A percentile compares a stretch with the other conserved stretches of the same genome.
Evolutionary conservation across 352 stramenopile species (phyloP).

Genomic region (Pythium rishiriense): DNA sequence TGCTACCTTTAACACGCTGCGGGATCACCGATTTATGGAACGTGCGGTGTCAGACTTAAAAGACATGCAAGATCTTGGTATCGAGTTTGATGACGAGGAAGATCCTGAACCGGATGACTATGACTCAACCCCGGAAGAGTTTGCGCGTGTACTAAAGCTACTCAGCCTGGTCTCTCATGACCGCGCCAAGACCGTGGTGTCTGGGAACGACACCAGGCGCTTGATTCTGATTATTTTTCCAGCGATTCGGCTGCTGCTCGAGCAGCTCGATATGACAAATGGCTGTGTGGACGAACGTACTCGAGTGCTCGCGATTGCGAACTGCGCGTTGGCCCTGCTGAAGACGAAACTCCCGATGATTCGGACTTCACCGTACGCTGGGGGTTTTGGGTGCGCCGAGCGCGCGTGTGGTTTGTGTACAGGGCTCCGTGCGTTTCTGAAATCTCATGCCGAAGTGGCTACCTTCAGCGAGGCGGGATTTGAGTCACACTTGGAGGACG

Average conservation of each 20-base stretch:
- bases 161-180: neutral
- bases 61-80: too few species aligned
- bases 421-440: neutral
- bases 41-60: too few species aligned
- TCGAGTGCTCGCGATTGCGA: neutral
- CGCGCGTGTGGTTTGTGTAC: neutral
- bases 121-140: neutral
- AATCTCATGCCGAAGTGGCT: neutral
- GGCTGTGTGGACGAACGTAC: too few species aligned
- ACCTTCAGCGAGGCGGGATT: neutral
- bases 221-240: neutral
- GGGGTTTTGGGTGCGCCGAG: neutral
- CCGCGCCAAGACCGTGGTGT: neutral
- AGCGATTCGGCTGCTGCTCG: neutral
- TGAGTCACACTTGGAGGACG: neutral
- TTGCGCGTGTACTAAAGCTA: neutral
- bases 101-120: neutral
- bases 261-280: too few species aligned
- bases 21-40: too few species aligned
- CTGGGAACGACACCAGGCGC: neutral
- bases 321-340: neutral
- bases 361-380: neutral
- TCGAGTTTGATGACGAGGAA: neutral
- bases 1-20: neutral
- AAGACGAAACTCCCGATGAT: neutral